Conservation (phyloP, 805 yeast species). For the Wickerhamomyces bovis region DNA sequence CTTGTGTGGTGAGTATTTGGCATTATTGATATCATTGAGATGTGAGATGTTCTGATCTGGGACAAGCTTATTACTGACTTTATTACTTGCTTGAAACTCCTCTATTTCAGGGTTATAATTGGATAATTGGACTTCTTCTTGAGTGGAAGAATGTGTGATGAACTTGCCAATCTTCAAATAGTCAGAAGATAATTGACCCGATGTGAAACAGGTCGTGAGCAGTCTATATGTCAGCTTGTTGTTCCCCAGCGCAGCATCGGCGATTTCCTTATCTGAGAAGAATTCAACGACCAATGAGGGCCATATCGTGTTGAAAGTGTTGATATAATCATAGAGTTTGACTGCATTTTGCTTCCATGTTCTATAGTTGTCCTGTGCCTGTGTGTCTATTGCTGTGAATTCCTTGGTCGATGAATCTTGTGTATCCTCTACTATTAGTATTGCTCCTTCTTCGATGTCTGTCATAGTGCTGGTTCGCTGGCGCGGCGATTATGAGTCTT, state of each 20-base stretch:
- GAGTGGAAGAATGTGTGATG: constrained; percentile 19
- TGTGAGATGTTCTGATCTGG: constrained; percentile 58
- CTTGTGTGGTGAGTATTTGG: constrained; percentile 76
- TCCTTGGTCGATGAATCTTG: not conserved
- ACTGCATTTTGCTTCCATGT: constrained; percentile 81
- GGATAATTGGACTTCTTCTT: constrained; percentile 20
- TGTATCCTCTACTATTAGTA: not conserved
- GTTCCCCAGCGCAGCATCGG: not conserved
- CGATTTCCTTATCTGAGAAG: constrained; percentile 42
- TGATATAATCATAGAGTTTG: constrained; percentile 63
- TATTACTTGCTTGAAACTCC: constrained; percentile 27
- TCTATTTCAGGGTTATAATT: constrained; percentile 31
- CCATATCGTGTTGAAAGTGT: constrained; percentile 61
- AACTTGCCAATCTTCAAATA: constrained; percentile 33
- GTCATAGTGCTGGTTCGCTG: not conserved
- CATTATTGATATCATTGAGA: constrained; percentile 66
- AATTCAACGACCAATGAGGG: constrained; percentile 70
- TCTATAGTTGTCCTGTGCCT: constrained; percentile 23
- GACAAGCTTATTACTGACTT: constrained; percentile 31
- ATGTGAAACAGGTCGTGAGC: constrained; percentile 59
- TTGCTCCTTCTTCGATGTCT: not conserved
- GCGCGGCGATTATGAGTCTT: not conserved
- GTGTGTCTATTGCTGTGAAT: constrained; percentile 4
- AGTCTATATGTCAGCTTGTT: constrained; percentile 35
- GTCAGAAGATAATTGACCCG: constrained; percentile 53